Evolutionary conservation across 1,139 yeast genomes (phyloP).

Genomic region (Wickerhamiella infanticola): DNA sequence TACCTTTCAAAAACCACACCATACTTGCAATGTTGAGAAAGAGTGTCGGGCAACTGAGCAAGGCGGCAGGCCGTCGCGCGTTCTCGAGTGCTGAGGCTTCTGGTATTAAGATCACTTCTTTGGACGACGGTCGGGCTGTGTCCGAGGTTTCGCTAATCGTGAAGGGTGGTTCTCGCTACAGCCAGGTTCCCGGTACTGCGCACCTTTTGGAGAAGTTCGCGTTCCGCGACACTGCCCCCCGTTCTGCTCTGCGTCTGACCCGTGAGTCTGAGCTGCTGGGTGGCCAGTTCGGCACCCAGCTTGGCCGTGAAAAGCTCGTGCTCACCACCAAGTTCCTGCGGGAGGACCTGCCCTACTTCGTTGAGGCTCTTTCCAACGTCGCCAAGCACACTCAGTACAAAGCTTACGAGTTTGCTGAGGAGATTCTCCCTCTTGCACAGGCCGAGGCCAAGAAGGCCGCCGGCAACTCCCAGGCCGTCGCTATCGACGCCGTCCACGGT

Average conservation of each 20-base stretch:
- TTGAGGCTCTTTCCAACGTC: conserved; percentile 70
- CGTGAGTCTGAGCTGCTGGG: conserved; percentile 94
- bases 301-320: conserved; percentile 73
- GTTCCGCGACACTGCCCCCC: conserved; percentile 64
- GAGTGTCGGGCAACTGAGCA: conserved; percentile 3
- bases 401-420: conserved; percentile 61
- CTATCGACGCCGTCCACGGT: conserved; percentile 67
- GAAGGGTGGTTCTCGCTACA: conserved; percentile 75
- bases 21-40: conserved; percentile 1
- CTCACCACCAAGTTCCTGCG: conserved; percentile 71
- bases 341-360: conserved; percentile 83
- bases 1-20: not conserved
- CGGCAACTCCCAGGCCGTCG: conserved; percentile 40
- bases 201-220: conserved; percentile 76
- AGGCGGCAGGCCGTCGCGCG: conserved; percentile 14
- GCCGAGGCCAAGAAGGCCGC: conserved; percentile 31
- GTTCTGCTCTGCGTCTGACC: conserved; percentile 82
- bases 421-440: conserved; percentile 64
- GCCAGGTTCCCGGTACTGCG: conserved; percentile 61
- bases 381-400: conserved; percentile 59
- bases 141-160: conserved; percentile 67
- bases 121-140: conserved; percentile 37
- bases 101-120: conserved; percentile 31
- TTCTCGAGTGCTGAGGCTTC: conserved; percentile 22
- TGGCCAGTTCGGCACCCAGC: conserved; percentile 52